These are phyloP conservation scores for Debaryomycetaceae sp. DNA, from an alignment of 1,139 yeast genomes.

Conservation along the genomic window DNA sequence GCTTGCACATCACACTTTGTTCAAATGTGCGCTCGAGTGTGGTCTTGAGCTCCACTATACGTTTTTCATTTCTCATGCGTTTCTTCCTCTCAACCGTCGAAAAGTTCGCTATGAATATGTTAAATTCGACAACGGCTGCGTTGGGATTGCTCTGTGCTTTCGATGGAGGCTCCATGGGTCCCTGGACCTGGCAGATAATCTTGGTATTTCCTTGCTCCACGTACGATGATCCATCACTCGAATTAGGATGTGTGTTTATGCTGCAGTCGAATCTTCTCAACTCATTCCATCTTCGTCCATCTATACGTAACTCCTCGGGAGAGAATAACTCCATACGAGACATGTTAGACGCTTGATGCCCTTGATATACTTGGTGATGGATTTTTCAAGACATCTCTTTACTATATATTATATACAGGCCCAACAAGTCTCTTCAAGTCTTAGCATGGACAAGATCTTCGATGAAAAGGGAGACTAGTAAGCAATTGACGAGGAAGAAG, in stretches of 20 bases:
- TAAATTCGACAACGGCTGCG: slow-evolving; percentile 60
- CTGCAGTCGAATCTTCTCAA: slow-evolving; percentile 76
- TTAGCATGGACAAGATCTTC: slow-evolving; percentile 24
- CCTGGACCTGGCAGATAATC: slow-evolving; percentile 79
- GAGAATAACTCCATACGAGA: slow-evolving; percentile 79
- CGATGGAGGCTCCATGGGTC: slow-evolving; percentile 80
- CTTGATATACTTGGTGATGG: not conserved
- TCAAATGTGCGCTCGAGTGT: slow-evolving; percentile 77
- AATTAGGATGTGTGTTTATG: slow-evolving; percentile 81
- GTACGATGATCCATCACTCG: slow-evolving; percentile 90
- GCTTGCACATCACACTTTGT: slow-evolving; percentile 68
- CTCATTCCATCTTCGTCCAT: slow-evolving; percentile 95
- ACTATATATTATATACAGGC: slow-evolving; percentile 1
- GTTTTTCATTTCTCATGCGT: slow-evolving; percentile 56
- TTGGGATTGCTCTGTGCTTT: slow-evolving; percentile 44
- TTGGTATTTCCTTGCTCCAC: slow-evolving; percentile 92
- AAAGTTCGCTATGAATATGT: slow-evolving; percentile 74
- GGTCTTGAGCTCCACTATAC: slow-evolving; percentile 73
- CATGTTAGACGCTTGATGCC: slow-evolving; percentile 22
- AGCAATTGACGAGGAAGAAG: slow-evolving; percentile 69
- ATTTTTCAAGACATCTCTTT: not conserved
- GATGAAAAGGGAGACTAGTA: slow-evolving; percentile 58
- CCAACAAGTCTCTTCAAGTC: not conserved
- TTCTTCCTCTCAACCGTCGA: slow-evolving; percentile 76
- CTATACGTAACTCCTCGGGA: slow-evolving; percentile 89